Evolutionary conservation across 352 stramenopile genomes (phyloP), one percentile per base, ranked within the genome.

Genomic region (Globisporangium okanoganense): DNA sequence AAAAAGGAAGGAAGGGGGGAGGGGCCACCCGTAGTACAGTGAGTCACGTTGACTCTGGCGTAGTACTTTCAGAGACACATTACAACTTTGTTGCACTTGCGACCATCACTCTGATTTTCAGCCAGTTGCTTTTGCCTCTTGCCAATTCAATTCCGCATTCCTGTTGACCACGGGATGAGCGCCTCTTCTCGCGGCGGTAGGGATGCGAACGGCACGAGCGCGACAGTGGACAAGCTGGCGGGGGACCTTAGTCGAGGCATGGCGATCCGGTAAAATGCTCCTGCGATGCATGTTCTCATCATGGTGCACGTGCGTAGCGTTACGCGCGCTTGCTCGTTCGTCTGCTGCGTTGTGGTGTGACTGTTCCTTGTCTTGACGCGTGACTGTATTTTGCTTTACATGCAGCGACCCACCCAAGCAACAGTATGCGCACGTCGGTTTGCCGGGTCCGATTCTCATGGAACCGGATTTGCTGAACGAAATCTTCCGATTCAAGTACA

Each of bases 401-500:
- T n/a, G 43, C 20, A 52, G 47, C 14, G 25, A 53, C 4, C 12
- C 16, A 2, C 29, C 7, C 47, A 53, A 53, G 25, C 47, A 53
- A 20, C 18, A 48, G 3, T 4, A 14, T 14, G 47, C 16, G 7
- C 14, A 14, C 16, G 0, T 25, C 7, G 38, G 5, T 20, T 5
- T 53, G 2, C 25, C 25, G 25, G 13, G 14, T 22, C 25, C 47
- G 5, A 53, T 53, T 18, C 22, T 1, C 24, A 53, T 53, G 47
- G 25, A 53, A 25, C 24, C 18, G 14, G 64, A 70, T 25, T 47
- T 70, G 5, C 51, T 82, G 13, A 70, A 71, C 27, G 63, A 65
- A 6, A 49, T 84, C 6, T 79, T 86, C 50, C 73, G 72, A 35
- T 84, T 83, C 55, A 72, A 72, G 64, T 57, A 81, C 65, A 70